These are phyloP conservation scores for Termitomyces sp. DNA, from an alignment of 768 basidiomycete genomes.

Conservation along the genomic window DNA sequence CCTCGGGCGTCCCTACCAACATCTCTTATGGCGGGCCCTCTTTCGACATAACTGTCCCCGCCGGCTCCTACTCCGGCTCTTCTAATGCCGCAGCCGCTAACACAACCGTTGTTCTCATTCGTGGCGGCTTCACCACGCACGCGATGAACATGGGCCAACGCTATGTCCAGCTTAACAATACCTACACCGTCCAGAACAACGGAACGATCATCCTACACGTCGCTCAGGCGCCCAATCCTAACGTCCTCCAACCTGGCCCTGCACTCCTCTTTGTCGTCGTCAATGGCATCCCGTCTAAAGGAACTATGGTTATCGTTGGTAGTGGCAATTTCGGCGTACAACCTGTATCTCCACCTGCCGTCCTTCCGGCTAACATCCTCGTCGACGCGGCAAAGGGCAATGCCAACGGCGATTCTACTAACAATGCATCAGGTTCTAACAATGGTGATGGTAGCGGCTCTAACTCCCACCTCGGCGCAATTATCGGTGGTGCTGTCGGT, in stretches of 20 bases:
- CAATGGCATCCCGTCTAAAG: slow-evolving; percentile 79
- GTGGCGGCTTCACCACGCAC: slow-evolving; percentile 84
- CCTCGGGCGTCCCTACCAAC: slow-evolving; percentile 62
- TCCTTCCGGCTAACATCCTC: slow-evolving; percentile 46
- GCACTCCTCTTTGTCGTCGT: slow-evolving; percentile 79
- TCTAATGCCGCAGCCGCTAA: slow-evolving; percentile 70
- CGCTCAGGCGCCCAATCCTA: slow-evolving; percentile 76
- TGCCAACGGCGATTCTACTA: not conserved
- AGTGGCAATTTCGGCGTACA: slow-evolving; percentile 75
- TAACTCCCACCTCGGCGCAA: not conserved
- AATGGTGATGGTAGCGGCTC: not conserved
- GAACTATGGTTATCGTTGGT: slow-evolving; percentile 72
- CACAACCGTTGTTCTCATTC: slow-evolving; percentile 70
- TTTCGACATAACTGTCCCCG: slow-evolving; percentile 71
- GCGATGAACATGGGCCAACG: slow-evolving; percentile 90
- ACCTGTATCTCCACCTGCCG: slow-evolving; percentile 35
- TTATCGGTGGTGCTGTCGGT: slow-evolving; percentile 6
- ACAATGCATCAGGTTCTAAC: not conserved
- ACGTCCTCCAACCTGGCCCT: slow-evolving; percentile 87
- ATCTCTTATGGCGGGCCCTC: slow-evolving; percentile 78
- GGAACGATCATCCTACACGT: slow-evolving; percentile 77
- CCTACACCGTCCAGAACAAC: slow-evolving; percentile 76
- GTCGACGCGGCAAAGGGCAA: slow-evolving; percentile 11
- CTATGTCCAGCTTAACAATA: slow-evolving; percentile 74
- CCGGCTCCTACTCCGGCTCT: slow-evolving; percentile 58